Percentiles rank a stretch among this genome's conserved stretches.
Conservation (phyloP, 768 basidiomycete species). For the Russula olivacea region DNA sequence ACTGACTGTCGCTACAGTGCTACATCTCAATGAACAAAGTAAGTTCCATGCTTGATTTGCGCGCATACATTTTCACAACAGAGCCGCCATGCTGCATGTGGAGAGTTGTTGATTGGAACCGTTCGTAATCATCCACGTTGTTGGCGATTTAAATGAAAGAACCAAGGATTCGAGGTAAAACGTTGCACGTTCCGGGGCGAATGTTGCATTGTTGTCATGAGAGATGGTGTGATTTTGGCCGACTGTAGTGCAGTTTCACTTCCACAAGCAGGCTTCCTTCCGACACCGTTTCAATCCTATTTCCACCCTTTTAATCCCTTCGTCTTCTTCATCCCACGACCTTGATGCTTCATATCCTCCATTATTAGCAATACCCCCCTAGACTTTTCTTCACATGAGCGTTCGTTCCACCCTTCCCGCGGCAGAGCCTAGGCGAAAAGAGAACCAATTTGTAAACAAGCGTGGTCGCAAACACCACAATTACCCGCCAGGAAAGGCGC, state of each 20-base stretch:
- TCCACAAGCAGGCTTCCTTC: background rate
- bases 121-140: background rate
- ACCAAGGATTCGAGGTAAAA: background rate
- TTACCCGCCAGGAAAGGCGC: slow-evolving; percentile 69
- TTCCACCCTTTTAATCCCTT: background rate
- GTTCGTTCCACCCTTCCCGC: slow-evolving; percentile 4
- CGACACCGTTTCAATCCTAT: background rate
- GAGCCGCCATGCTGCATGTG: background rate
- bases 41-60: background rate
- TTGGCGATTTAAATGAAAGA: background rate
- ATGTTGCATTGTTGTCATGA: background rate
- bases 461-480: slow-evolving; percentile 61
- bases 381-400: slow-evolving; percentile 9
- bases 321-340: background rate
- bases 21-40: background rate
- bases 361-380: background rate
- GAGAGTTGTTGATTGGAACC: background rate
- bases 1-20: background rate
- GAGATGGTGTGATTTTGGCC: background rate
- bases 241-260: background rate
- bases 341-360: background rate
- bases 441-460: slow-evolving; percentile 53
- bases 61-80: background rate
- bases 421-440: slow-evolving; percentile 35
- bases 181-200: background rate